Evolutionary conservation across 306 rosid species (phyloP).

Genomic region (Dalbergia oliveri): DNA sequence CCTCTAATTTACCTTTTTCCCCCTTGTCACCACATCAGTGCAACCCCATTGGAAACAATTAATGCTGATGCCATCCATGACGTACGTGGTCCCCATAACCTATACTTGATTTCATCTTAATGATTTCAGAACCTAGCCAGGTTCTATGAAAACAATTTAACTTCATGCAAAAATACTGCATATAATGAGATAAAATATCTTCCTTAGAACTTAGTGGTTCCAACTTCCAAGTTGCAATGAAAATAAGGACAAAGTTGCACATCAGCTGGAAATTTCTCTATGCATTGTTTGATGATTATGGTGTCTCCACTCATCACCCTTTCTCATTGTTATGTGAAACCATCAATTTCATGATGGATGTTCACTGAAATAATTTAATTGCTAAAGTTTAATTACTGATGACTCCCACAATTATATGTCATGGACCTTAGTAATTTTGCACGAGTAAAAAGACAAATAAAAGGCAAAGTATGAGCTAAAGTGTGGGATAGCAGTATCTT

Average conservation of each 20-base stretch:
- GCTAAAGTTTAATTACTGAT: not conserved
- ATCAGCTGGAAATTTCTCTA: constrained; percentile 1
- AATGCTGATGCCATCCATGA: constrained; percentile 53
- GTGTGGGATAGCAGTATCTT: not conserved
- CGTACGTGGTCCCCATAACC: constrained; percentile 48
- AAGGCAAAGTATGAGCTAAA: constrained; percentile 12
- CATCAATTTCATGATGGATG: not conserved
- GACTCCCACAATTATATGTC: constrained; percentile 31
- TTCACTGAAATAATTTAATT: constrained; percentile 18
- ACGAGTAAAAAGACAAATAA: constrained; percentile 30
- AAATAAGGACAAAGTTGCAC: not conserved
- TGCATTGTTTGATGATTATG: constrained; percentile 29
- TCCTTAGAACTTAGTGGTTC: constrained; percentile 36
- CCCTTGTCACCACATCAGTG: constrained; percentile 46
- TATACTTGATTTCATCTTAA: constrained; percentile 41
- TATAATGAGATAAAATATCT: constrained; percentile 16
- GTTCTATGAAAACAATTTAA: constrained; percentile 20
- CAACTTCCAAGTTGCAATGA: constrained; percentile 11
- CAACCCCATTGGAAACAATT: constrained; percentile 50
- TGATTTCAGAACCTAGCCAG: not conserved
- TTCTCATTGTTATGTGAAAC: constrained; percentile 6
- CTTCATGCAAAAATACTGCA: constrained; percentile 33
- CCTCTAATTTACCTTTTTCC: constrained; percentile 1
- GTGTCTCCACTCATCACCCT: not conserved
- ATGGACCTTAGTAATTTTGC: constrained; percentile 26